phyloP scores from a whole-genome alignment of 1,284 basidiomycete genomes.

The Ceratobasidium theobromae region DNA sequence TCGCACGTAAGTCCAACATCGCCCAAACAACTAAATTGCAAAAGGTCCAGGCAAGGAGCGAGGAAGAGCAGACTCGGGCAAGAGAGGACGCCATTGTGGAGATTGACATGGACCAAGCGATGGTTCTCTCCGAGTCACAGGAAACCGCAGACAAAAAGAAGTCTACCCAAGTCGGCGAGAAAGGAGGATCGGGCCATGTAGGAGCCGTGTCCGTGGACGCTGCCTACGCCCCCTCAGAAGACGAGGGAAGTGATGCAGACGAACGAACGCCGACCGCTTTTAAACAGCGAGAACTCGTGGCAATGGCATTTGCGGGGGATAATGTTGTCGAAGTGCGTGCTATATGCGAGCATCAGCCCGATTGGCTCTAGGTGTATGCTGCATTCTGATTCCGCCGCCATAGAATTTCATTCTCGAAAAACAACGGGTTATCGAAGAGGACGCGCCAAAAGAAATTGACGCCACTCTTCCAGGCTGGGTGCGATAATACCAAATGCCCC shows the following conservation, averaged over 20 bases:
- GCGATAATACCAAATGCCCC: constrained; percentile 39
- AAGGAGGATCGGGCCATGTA: constrained; percentile 36
- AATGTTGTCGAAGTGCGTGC: constrained; percentile 80
- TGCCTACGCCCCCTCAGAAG: constrained; percentile 45
- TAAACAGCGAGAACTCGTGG: constrained; percentile 86
- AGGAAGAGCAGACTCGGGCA: constrained; percentile 35
- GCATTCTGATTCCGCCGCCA: background rate
- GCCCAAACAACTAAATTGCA: constrained; percentile 28
- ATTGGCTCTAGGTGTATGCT: background rate
- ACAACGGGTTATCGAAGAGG: constrained; percentile 70
- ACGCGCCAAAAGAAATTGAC: constrained; percentile 84
- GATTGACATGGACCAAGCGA: constrained; percentile 7
- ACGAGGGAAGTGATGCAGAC: constrained; percentile 59
- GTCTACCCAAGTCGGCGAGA: constrained; percentile 31
- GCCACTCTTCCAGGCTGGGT: constrained; percentile 96
- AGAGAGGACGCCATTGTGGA: constrained; percentile 25
- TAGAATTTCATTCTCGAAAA: constrained; percentile 88
- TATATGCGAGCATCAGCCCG: too few relatives aligned
- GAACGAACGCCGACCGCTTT: constrained; percentile 64
- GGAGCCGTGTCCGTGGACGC: constrained; percentile 38
- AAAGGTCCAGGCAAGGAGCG: constrained; percentile 32
- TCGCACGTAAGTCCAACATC: constrained; percentile 7
- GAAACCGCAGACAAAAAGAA: constrained; percentile 23
- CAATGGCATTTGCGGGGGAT: constrained; percentile 94
- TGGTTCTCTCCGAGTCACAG: background rate